phyloP scores from a whole-genome alignment of 306 rosid species.

The Pterocarpus macrocarpus region DNA sequence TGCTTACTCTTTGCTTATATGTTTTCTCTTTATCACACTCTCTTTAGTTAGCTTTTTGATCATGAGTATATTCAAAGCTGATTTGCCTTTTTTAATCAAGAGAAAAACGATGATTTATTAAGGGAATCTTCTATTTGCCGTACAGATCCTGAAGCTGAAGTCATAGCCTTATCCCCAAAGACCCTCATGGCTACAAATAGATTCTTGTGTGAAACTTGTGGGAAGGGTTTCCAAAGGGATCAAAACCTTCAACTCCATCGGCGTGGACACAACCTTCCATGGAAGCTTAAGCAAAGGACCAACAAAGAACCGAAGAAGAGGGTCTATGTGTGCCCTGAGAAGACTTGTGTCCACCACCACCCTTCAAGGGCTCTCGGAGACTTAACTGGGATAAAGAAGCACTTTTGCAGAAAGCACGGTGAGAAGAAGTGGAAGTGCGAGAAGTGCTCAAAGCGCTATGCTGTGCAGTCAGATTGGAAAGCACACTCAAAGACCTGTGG shows the following conservation, averaged over 20 bases:
- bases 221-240: slow-evolving; percentile 91
- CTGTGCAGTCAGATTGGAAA: slow-evolving; percentile 95
- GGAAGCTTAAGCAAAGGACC: slow-evolving; percentile 90
- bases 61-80: slow-evolving; percentile 48
- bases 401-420: slow-evolving; percentile 93
- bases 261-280: slow-evolving; percentile 90
- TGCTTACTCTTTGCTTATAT: too few relatives aligned
- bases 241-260: slow-evolving; percentile 90
- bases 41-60: not conserved
- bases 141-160: slow-evolving; percentile 94
- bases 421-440: slow-evolving; percentile 98
- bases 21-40: not conserved
- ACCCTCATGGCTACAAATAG: slow-evolving; percentile 88
- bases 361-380: slow-evolving; percentile 91
- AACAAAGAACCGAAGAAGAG: slow-evolving; percentile 75
- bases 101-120: too few relatives aligned
- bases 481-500: slow-evolving; percentile 93
- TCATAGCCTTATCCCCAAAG: slow-evolving; percentile 86
- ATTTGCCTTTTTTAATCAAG: slow-evolving; percentile 9
- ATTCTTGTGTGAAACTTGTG: slow-evolving; percentile 87
- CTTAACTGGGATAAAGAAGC: slow-evolving; percentile 90
- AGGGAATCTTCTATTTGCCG: too few relatives aligned
- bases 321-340: slow-evolving; percentile 90
- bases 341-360: slow-evolving; percentile 78
- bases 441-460: slow-evolving; percentile 86